A percentile compares a stretch with the other conserved stretches of the same genome.
Evolutionary conservation across 305 asterid species (phyloP).

Genomic region (Galium porrigens): DNA sequence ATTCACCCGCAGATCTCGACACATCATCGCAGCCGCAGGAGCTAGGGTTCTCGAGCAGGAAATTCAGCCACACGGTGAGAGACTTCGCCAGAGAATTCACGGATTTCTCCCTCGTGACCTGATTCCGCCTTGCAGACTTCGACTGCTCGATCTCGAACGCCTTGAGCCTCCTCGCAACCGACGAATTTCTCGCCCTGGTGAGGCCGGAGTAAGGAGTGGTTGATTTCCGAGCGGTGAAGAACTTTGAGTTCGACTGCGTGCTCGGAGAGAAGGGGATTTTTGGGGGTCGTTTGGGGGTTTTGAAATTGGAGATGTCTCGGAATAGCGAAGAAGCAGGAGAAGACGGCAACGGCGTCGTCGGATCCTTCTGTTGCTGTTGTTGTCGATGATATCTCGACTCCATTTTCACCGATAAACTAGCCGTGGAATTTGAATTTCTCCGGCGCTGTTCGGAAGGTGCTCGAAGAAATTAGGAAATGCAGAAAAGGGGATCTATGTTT

Average conservation of each 20-base stretch:
- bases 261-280: slow-evolving; percentile 37
- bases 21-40: slow-evolving; percentile 69
- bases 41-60: slow-evolving; percentile 59
- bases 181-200: slow-evolving; percentile 29
- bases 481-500: slow-evolving; percentile 7
- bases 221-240: slow-evolving; percentile 46
- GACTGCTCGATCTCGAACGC: slow-evolving; percentile 71
- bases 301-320: slow-evolving; percentile 55
- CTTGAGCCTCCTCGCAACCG: slow-evolving; percentile 50
- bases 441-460: background rate
- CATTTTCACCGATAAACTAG: slow-evolving; percentile 25
- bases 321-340: slow-evolving; percentile 33
- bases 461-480: background rate
- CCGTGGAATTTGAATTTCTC: background rate
- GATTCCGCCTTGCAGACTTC: slow-evolving; percentile 67
- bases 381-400: slow-evolving; percentile 34
- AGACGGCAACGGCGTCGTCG: slow-evolving; percentile 33
- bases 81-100: slow-evolving; percentile 62
- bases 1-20: slow-evolving; percentile 42
- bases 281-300: slow-evolving; percentile 43
- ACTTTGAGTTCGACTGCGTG: slow-evolving; percentile 24
- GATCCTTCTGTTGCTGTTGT: slow-evolving; percentile 5
- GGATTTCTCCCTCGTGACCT: slow-evolving; percentile 50
- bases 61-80: slow-evolving; percentile 81
- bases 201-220: slow-evolving; percentile 44